Evolutionary conservation across 2,329 filamentous ascomycete genomes (phyloP), one percentile per base, ranked within the genome.

Genomic region (Periconia macrospinosa): DNA sequence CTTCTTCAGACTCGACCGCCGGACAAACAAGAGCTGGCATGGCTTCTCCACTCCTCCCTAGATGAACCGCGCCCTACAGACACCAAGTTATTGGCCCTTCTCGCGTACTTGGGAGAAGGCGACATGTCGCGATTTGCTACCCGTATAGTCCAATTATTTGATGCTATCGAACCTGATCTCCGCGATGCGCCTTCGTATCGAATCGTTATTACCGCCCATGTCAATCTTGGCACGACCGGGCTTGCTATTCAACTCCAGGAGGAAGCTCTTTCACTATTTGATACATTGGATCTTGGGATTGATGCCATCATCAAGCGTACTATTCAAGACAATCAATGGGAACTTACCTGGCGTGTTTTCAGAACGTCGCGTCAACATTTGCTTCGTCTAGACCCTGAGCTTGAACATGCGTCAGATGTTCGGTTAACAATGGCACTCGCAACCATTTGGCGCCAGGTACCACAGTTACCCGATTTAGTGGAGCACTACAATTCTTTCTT

Each of bases 91-190:
- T 53, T 47, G 14, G 52, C 66, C 40, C 56, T 75, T 11, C 63
- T 76, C 9, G 60, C 68, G 14, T 72, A 71, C 47, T 57, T 75
- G 14, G 57, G 49, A 6, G 42, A 52, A 11, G 56, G 64, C 15
- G 54, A 55, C 13, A 49, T 58, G 11, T 45, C 63, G 2, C 46
- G 72, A 20, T 13, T 37, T 13, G 68, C 75, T 14, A 71, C 73
- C 52, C 76, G 79, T 45, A 70, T 74, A 17, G 70, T 77, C 46
- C 56, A 71, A n/a, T 55, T 84, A 9, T 84, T 84, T 60, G 63
- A 77, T 30, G 53, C 58, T 3, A 73, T 48, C 20, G 35, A 72
- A 3, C 20, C 54, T 1, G 50, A 70, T 9, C 50, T 72, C 37
- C 76, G 79, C 23, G 73, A 69, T 2, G 59, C 69, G 8, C 67